These are phyloP conservation scores for Xenoacremonium recifei DNA, from an alignment of 2,329 filamentous ascomycete species.

Conservation along the genomic window DNA sequence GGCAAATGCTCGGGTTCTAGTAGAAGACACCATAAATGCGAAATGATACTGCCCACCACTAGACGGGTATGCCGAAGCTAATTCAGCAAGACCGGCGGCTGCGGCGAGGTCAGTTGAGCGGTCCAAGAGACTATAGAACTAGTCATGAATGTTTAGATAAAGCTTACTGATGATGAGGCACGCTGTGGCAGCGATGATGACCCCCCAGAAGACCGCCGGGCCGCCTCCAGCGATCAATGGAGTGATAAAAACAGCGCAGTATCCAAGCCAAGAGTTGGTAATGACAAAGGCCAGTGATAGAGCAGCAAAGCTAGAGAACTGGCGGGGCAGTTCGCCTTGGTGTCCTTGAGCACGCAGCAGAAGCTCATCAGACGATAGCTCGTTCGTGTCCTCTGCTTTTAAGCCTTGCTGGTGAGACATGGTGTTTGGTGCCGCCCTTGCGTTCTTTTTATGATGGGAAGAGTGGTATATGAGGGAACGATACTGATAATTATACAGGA, in stretches of 20 bases:
- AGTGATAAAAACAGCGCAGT: background rate
- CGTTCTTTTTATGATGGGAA: too few relatives aligned
- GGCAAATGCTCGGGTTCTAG: background rate
- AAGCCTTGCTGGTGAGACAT: too few relatives aligned
- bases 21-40: background rate
- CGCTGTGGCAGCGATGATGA: background rate
- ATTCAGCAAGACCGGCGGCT: conserved; percentile 1
- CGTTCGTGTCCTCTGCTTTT: background rate
- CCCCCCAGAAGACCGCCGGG: conserved; percentile 1
- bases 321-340: background rate
- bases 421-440: too few relatives aligned
- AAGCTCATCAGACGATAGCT: background rate
- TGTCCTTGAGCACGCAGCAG: background rate
- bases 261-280: conserved; percentile 5
- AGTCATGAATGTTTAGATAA: too few relatives aligned
- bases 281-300: background rate
- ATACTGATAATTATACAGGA: too few relatives aligned
- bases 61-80: conserved; percentile 3
- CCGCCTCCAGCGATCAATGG: background rate
- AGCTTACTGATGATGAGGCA: conserved; percentile 1
- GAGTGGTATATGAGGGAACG: too few relatives aligned
- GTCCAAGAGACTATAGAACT: background rate
- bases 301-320: background rate
- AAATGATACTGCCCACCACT: conserved; percentile 4
- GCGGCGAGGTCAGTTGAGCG: background rate